Evolutionary conservation across 306 rosid genomes (phyloP).

Genomic region (Citrullus mucosospermus): DNA sequence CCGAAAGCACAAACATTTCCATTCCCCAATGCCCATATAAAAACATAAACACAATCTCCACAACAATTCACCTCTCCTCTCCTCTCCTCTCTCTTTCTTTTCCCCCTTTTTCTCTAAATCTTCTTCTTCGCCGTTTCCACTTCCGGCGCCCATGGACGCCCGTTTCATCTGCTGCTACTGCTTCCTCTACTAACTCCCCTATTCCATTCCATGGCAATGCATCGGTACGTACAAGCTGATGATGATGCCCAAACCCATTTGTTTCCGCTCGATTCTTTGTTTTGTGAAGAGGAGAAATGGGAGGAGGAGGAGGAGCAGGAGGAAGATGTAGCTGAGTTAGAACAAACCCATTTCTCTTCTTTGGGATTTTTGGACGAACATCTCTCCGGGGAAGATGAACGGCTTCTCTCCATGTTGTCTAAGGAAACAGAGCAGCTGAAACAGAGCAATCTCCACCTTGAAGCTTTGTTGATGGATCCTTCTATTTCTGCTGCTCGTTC

Average conservation of each 20-base stretch:
- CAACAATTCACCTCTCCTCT: not conserved
- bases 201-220: conserved; percentile 37
- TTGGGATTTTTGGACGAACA: conserved; percentile 43
- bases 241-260: conserved; percentile 24
- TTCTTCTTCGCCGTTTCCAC: not conserved
- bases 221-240: conserved; percentile 11
- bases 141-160: not conserved
- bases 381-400: conserved; percentile 66
- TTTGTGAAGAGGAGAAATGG: conserved; percentile 68
- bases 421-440: conserved; percentile 40
- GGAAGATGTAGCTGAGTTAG: conserved; percentile 11
- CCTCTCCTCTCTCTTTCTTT: not conserved
- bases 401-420: conserved; percentile 45
- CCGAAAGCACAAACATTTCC: conserved; percentile 57
- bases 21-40: conserved; percentile 11
- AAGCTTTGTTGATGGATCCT: conserved; percentile 12
- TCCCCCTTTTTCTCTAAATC: not conserved
- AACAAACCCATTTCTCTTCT: conserved; percentile 21
- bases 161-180: not conserved
- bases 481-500: conserved; percentile 25
- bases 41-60: not conserved
- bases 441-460: conserved; percentile 8
- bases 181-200: not conserved
- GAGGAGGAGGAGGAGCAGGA: conserved; percentile 31
- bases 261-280: conserved; percentile 46